These are phyloP conservation scores for Yamadazyma jaroonii DNA, from an alignment of 1,139 yeast species.

Conservation along the genomic window DNA sequence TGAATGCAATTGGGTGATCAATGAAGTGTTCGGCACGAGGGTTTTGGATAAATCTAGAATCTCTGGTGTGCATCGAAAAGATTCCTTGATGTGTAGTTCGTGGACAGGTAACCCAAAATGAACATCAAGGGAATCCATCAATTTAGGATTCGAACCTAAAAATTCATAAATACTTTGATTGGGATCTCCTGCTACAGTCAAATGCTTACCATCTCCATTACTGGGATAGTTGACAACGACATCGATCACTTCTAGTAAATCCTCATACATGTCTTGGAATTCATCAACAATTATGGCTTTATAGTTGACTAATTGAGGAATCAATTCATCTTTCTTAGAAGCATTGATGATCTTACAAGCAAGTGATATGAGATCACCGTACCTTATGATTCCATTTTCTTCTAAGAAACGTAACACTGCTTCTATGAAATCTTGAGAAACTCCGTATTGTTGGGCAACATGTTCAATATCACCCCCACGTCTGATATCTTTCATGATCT, in stretches of 20 bases:
- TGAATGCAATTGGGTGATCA: constrained; percentile 14
- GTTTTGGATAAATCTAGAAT: constrained; percentile 30
- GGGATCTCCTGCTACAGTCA: constrained; percentile 72
- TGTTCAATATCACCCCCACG: constrained; percentile 24
- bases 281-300: constrained; percentile 63
- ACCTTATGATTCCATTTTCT: constrained; percentile 34
- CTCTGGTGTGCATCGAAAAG: constrained; percentile 61
- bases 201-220: constrained; percentile 35
- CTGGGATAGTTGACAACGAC: constrained; percentile 34
- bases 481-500: constrained; percentile 29
- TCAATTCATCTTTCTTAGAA: constrained; percentile 10
- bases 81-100: constrained; percentile 39
- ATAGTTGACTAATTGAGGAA: constrained; percentile 24
- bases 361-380: constrained; percentile 32
- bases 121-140: constrained; percentile 21
- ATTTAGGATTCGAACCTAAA: constrained; percentile 48
- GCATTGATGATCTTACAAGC: constrained; percentile 25
- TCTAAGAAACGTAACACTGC: constrained; percentile 22
- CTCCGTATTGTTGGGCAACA: constrained; percentile 23
- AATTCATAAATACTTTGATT: constrained; percentile 71
- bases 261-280: constrained; percentile 66
- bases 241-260: constrained; percentile 45
- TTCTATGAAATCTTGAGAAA: constrained; percentile 21
- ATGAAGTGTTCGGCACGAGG: constrained; percentile 7
- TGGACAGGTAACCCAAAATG: constrained; percentile 25